Evolutionary conservation across 192 early-diverging fungal species (phyloP), one percentile per base, ranked within the genome.

Genomic region (Dimargaris xerosporica): DNA sequence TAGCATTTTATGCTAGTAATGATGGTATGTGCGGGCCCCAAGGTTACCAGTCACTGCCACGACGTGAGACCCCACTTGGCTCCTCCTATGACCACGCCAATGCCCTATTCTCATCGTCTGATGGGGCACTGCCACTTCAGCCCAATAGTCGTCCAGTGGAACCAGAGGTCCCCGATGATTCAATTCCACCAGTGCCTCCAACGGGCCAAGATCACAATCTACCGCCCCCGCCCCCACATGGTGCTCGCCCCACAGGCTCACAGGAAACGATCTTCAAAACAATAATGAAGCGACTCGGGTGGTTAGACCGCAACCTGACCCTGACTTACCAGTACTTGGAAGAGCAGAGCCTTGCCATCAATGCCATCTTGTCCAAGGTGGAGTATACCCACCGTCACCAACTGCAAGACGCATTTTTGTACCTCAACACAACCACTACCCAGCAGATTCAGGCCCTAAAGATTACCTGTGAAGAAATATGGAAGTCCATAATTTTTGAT

Each of bases 211-310:
- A 10, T 7, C 50, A 52, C 11, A n/a, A 26, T 19, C 23, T 1
- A 9, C 21, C 21, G 9, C 50, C 50, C 11, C 50, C 21, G 0
- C 19, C 50, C 19, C 55, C 51, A 34, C 34, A 25, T 17, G 69
- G 15, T 12, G 67, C 16, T 44, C 61, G 29, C 44, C 61, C 43
- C 51, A 67, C 15, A 4, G 61, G 71, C 1, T 80, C 81, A 15
- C 88, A 92, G 64, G 91, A 90, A 51, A 87, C 82, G 39, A 85
- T 94, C 42, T 94, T 90, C 71, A 93, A 94, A 58, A 91, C 85
- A 10, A 93, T 97, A 39, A 83, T 91, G 78, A 91, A 88, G 62
- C 82, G 94, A 16, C 71, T 97, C 1, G 69, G 73, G 34, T 69
- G 75, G 16, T 72, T 97, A 12, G 94, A 97, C 64, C 72, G 82